Base-by-base conservation (phyloP, 192 early-diverging fungal genomes). In the Gigaspora rosea region DNA sequence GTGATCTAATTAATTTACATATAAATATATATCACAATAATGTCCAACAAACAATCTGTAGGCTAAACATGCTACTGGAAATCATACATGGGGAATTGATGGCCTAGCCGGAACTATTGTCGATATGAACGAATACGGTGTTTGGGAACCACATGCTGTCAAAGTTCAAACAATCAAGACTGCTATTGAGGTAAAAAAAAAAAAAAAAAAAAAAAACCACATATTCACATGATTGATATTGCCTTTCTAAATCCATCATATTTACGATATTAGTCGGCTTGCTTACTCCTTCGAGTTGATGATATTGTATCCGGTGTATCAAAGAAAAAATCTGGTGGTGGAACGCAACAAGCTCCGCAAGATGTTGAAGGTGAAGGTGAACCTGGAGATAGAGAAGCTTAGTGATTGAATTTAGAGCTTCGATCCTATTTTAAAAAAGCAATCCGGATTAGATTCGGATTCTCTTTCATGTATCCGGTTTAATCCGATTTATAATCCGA, bases 121-220 rank as follows among this genome's bases (percentile, higher is more conserved):
- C 9, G 97, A 99, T 79, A 99, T 99, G 98, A 90, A 92, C 64
- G 90, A 93, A 71, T 99, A 98, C 76, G 98, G 98, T 78, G 88
- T 99, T 62, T 99, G 98, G 98, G 98, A 99, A 85, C 97, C 98
- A 15, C 90, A 92, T 73, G 96, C 96, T n/a, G 98, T 99, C 80
- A 99, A 99, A 89, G 91, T 97, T 12, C 98, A 99, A 89, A 99
- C 96, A 4, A 91, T 99, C 86, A 99, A 98, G 91, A 98, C 98
- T 27, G 98, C 98, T 22, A 95, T 99, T 77, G 98, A 99, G 86
- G 88, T 86, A 73, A 87, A 83, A 41, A 41, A 6, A 41, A 41
- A 0, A 41, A 41, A 41, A 0, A 41, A 41, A 6, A 35, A 65
- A 8, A 49, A 9, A 51, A 64, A 4, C 12, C 15, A 20, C 54